A percentile compares a stretch with the other conserved stretches of the same genome.
These are phyloP conservation scores for Sporobolomyces roseus DNA, from an alignment of 768 basidiomycete species.

Conservation along the genomic window DNA sequence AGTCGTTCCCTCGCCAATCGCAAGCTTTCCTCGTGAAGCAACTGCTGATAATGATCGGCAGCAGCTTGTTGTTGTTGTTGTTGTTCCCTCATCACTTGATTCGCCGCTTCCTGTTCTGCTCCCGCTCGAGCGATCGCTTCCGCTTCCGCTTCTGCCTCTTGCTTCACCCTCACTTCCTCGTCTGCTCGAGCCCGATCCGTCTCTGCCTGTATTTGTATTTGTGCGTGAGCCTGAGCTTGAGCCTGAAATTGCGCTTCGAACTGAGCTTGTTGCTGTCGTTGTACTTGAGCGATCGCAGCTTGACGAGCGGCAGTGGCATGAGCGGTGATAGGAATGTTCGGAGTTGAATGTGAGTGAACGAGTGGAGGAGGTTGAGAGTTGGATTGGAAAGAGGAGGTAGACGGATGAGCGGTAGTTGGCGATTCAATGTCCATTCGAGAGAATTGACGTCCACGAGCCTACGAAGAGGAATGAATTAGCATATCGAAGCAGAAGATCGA, in stretches of 20 bases:
- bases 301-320: conserved; percentile 19
- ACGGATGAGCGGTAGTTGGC: conserved; percentile 12
- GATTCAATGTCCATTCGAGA: conserved; percentile 37
- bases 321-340: conserved; percentile 15
- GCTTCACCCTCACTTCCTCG: background rate
- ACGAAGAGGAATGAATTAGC: too few relatives aligned
- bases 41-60: conserved; percentile 28
- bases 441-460: conserved; percentile 15
- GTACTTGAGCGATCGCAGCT: conserved; percentile 22
- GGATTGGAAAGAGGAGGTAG: conserved; percentile 5
- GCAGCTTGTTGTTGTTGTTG: conserved; percentile 20
- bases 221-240: conserved; percentile 9
- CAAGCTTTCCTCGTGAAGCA: conserved; percentile 29
- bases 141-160: conserved; percentile 14
- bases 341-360: conserved; percentile 29
- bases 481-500: background rate
- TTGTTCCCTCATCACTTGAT: too few relatives aligned
- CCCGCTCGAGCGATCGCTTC: conserved; percentile 13
- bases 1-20: conserved; percentile 26
- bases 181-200: conserved; percentile 6
- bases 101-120: conserved; percentile 13
- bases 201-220: conserved; percentile 7
- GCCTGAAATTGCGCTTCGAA: conserved; percentile 16
- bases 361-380: conserved; percentile 22
- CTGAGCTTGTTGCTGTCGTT: conserved; percentile 6